Percentiles rank a stretch among this genome's conserved stretches.
phyloP scores from a whole-genome alignment of 2,329 filamentous ascomycete genomes.

The Claviceps lovelessii region DNA sequence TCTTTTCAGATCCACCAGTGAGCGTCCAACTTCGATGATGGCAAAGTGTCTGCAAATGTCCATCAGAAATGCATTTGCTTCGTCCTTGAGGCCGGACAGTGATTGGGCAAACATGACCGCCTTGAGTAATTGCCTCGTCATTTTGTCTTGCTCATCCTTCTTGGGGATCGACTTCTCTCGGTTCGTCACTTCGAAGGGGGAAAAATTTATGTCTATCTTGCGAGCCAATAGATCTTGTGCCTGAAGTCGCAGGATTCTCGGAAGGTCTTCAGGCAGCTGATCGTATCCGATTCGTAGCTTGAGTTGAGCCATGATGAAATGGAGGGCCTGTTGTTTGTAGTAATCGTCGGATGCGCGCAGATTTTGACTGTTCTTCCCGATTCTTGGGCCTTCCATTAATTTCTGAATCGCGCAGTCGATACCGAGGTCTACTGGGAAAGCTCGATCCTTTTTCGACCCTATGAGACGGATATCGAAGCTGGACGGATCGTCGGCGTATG shows the following conservation, averaged over 20 bases:
- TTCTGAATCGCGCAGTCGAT: slow-evolving; percentile 82
- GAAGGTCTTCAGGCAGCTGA: slow-evolving; percentile 76
- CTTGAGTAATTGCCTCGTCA: slow-evolving; percentile 75
- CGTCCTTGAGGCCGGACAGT: slow-evolving; percentile 62
- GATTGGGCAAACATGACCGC: slow-evolving; percentile 77
- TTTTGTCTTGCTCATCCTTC: slow-evolving; percentile 68
- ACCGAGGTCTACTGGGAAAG: slow-evolving; percentile 75
- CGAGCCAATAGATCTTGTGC: slow-evolving; percentile 68
- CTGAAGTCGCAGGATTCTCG: slow-evolving; percentile 70
- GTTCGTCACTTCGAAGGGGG: slow-evolving; percentile 61
- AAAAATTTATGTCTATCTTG: slow-evolving; percentile 56
- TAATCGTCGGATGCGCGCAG: slow-evolving; percentile 56
- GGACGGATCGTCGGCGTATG: slow-evolving; percentile 73
- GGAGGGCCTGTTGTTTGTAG: slow-evolving; percentile 88
- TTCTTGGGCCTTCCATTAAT: slow-evolving; percentile 65
- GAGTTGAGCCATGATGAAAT: slow-evolving; percentile 73
- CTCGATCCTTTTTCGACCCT: slow-evolving; percentile 74
- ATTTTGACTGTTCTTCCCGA: slow-evolving; percentile 31
- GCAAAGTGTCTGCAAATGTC: slow-evolving; percentile 84
- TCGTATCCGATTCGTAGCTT: slow-evolving; percentile 86
- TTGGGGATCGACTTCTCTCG: slow-evolving; percentile 73
- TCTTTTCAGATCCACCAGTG: slow-evolving; percentile 69
- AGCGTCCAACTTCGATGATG: slow-evolving; percentile 73
- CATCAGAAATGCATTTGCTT: slow-evolving; percentile 60
- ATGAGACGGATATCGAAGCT: slow-evolving; percentile 83